Base-by-base conservation (phyloP, 75 land plant species). In the Pinus tabuliformis region DNA sequence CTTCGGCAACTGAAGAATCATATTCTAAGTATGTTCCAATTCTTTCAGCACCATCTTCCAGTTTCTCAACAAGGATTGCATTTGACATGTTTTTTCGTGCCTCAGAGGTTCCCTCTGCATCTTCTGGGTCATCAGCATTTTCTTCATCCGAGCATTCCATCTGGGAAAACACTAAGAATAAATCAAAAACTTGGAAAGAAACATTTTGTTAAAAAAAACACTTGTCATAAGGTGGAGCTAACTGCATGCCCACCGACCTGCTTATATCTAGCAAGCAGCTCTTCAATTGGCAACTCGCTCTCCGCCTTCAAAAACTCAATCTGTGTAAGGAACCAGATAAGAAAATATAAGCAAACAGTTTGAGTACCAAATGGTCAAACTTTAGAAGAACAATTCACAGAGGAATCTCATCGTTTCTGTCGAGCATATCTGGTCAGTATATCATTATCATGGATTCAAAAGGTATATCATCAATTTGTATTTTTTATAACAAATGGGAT, bases 271-370 rank as follows among this genome's bases (percentile, higher is more conserved):
- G 89, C 90, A 74, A 96, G 84, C 68, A 96, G 77, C 76, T 91
- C 95, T 77, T 89, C 91, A 56, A 96, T 57, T 6, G 97, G 85
- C 73, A 96, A 64, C 82, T 96, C 99, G 79, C 89, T 94, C 83
- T 96, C 99, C 70, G 81, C 81, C 68, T 86, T 88, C 80, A 95
- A 76, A 49, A 83, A 70, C 33, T 80, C 88, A 73, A 95, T 83
- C 98, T 95, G 88, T 22, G 78, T 20, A 52, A 8, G 52, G 75
- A 24, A 62, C 28, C 15, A 52, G 39, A 28, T 72, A 49, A 73
- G 14, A 22, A 7, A 78, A 72, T 20, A 70, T 39, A 21, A 58
- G 57, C 59, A 81, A 24, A 14, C 22, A 49, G 37, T 7, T 8
- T 11, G 75, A 33, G 62, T 7, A 73, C 57, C 21, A 54, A 18